Percentiles rank a stretch among this genome's conserved stretches.
Conservation (phyloP, 805 yeast species). For the Tetrapisispora nanseiensis region DNA sequence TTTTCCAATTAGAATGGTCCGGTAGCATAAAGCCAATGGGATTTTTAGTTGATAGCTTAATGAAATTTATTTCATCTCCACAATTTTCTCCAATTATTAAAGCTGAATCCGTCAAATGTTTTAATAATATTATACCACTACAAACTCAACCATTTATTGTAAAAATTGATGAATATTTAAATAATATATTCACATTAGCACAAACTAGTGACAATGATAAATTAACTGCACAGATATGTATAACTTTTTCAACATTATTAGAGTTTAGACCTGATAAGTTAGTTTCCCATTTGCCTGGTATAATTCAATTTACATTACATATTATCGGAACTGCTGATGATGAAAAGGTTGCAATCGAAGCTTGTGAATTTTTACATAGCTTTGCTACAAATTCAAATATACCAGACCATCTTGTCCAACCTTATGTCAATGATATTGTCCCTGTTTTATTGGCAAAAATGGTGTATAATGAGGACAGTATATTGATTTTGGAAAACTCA, state of each 20-base stretch:
- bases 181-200: conserved; percentile 61
- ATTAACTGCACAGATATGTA: conserved; percentile 67
- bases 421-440: conserved; percentile 52
- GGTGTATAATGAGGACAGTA: conserved; percentile 82
- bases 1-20: conserved; percentile 54
- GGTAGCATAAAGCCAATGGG: conserved; percentile 52
- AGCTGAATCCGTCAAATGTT: conserved; percentile 55
- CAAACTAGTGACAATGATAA: conserved; percentile 40
- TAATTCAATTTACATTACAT: conserved; percentile 73
- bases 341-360: conserved; percentile 78
- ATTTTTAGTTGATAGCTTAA: conserved; percentile 54
- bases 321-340: conserved; percentile 49
- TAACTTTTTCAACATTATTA: conserved; percentile 59
- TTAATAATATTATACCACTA: conserved; percentile 65
- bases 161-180: conserved; percentile 57
- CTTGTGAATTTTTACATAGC: conserved; percentile 81
- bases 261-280: conserved; percentile 76
- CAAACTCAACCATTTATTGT: conserved; percentile 56
- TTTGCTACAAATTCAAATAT: conserved; percentile 53
- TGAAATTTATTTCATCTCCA: conserved; percentile 39
- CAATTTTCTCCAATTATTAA: conserved; percentile 38
- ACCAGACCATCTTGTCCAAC: conserved; percentile 43
- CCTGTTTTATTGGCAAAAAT: conserved; percentile 72
- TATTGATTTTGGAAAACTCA: conserved; percentile 47
- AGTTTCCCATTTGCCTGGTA: conserved; percentile 74